Percentiles rank a stretch among this genome's conserved stretches.
Evolutionary conservation across 2,329 filamentous ascomycete genomes (phyloP).

Genomic region (Colletotrichum plurivorum): DNA sequence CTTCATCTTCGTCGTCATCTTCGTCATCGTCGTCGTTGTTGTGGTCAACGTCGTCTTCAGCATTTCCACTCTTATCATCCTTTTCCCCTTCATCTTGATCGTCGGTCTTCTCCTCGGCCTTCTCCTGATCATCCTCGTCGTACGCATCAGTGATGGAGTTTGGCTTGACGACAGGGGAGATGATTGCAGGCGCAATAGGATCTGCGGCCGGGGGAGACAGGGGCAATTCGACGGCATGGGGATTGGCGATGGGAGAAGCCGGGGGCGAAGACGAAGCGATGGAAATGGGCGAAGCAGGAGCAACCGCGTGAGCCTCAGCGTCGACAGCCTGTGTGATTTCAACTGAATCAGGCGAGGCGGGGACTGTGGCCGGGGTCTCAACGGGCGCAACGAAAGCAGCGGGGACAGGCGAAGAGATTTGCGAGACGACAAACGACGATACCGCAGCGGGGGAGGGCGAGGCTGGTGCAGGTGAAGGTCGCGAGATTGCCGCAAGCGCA

Average conservation of each 20-base stretch:
- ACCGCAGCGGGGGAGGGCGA: too few species aligned
- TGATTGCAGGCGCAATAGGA: not conserved
- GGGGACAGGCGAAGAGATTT: not conserved
- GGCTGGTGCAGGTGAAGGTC: too few species aligned
- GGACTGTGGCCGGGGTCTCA: too few species aligned
- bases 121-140: not conserved
- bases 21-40: not conserved
- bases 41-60: not conserved
- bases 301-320: too few species aligned
- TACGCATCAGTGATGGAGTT: not conserved
- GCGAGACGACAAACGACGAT: not conserved
- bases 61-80: not conserved
- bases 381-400: too few species aligned
- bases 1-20: not conserved
- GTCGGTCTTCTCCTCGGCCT: not conserved
- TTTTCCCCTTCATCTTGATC: not conserved
- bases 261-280: too few species aligned
- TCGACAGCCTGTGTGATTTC: too few species aligned
- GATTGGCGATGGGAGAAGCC: not conserved
- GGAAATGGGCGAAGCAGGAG: too few species aligned
- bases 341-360: too few species aligned
- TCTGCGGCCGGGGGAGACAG: not conserved
- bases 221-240: not conserved
- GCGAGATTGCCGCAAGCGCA: too few species aligned
- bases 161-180: not conserved